Base-by-base conservation (phyloP, 1,284 basidiomycete genomes). In the Irpex rosettiformis region DNA sequence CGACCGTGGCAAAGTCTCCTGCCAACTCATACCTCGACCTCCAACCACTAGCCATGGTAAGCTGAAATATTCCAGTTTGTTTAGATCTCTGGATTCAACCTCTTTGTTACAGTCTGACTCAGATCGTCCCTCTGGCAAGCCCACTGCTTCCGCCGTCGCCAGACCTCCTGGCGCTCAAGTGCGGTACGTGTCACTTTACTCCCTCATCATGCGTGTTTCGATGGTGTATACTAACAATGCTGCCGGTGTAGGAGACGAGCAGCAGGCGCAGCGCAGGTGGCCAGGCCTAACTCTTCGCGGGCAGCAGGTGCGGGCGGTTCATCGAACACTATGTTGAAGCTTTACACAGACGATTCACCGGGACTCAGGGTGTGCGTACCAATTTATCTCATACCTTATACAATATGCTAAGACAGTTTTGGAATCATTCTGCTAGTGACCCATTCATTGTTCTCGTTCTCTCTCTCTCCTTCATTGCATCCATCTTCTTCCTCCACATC, bases 401-500 rank as follows among this genome's bases (percentile, higher is more conserved):
- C 13, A 18, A 49, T 22, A 48, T 29, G 16, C 55, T 47, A 25
- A 30, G n/a, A 53, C 52, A 54, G 45, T 58, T 21, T 21, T 57
- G 27, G 52, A 45, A 27, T 43, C 43, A 52, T 58, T 52, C 21
- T 13, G 18, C 37, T 70, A 98, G 95, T 65, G 96, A 99, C 77
- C 96, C 96, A 4, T 98, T 96, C 77, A 96, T 98, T 66, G 96
- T 98, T 64, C 88, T 98, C 62, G 93, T 98, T 64, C 88, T 99
- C 45, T 97, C 96, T 24, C 86, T 99, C 62, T 94, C 94, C 30
- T 99, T 99, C 83, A 98, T 99, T 76, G 95, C 89, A 59, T 97
- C 94, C 60, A 98, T 99, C 72, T 98, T 99, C 84, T 94, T 96
- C 86, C 90, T 99, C 52, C 96, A 99, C 77, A 96, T 99, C 73